Percentiles rank a stretch among this genome's conserved stretches.
These are phyloP conservation scores for Strigomonas culicis DNA, from an alignment of 208 protist species.

Conservation along the genomic window DNA sequence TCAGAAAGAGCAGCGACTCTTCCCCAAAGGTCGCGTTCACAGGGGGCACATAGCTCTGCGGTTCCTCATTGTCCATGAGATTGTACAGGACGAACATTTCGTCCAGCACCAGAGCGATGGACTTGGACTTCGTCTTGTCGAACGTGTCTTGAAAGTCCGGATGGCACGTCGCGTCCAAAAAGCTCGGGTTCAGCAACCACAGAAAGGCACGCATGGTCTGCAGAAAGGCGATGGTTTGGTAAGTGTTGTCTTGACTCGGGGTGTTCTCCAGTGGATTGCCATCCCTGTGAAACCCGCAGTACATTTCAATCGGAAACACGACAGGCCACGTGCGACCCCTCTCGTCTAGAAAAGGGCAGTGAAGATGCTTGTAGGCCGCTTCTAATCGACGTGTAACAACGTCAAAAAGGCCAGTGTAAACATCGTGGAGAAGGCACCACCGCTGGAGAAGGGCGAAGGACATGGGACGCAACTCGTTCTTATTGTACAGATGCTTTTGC, in stretches of 20 bases:
- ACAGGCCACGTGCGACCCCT: conserved; percentile 13
- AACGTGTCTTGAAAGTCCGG: neutral
- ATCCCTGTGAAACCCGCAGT: neutral
- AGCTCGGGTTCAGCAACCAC: neutral
- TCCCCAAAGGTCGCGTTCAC: conserved; percentile 33
- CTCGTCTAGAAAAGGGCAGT: no score
- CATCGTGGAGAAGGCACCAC: no score
- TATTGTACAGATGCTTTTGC: no score
- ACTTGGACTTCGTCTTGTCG: neutral
- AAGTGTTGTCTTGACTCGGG: neutral
- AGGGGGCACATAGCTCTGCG: neutral
- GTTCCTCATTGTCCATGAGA: neutral
- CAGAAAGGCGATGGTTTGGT: neutral
- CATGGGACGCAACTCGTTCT: no score
- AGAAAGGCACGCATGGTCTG: neutral
- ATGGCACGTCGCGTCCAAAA: neutral
- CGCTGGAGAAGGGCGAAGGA: no score
- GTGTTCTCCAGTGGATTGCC: neutral
- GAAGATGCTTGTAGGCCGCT: no score
- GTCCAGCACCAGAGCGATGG: neutral
- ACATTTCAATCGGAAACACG: conserved; percentile 23
- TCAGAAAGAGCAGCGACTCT: conserved; percentile 43
- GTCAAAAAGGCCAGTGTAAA: no score
- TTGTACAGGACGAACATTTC: neutral
- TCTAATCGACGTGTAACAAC: no score